A percentile compares a stretch with the other conserved stretches of the same genome.
Evolutionary conservation across 306 rosid genomes (phyloP).

Genomic region (Leucaena leucocephala): DNA sequence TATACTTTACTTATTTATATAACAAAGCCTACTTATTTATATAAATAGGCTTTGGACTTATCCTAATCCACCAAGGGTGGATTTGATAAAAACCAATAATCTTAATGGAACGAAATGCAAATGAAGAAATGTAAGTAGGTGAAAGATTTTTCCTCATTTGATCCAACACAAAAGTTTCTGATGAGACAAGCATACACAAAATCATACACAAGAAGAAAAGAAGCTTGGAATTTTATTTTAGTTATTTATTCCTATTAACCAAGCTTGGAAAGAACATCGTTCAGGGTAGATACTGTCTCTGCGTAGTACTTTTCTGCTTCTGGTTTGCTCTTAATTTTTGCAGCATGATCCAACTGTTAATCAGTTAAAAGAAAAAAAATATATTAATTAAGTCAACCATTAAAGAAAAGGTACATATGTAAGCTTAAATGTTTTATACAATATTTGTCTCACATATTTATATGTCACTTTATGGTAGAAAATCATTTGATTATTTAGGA

Average conservation of each 20-base stretch:
- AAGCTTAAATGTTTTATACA: too few relatives aligned
- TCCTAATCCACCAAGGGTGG: too few relatives aligned
- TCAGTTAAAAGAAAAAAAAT: background rate
- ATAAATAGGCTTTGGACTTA: too few relatives aligned
- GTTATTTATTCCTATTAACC: conserved; percentile 43
- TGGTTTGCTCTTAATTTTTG: conserved; percentile 25
- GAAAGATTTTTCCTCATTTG: conserved; percentile 39
- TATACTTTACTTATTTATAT: too few relatives aligned
- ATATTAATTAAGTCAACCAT: too few relatives aligned
- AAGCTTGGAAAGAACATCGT: conserved; percentile 79
- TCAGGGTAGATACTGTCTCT: conserved; percentile 68
- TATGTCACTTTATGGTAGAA: too few relatives aligned
- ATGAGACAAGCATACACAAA: conserved; percentile 40
- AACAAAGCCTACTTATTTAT: too few relatives aligned
- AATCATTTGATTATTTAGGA: too few relatives aligned
- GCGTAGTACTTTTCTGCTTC: conserved; percentile 94
- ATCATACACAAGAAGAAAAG: conserved; percentile 42
- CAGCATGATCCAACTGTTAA: conserved; percentile 78
- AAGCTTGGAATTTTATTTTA: conserved; percentile 36
- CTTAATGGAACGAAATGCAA: too few relatives aligned
- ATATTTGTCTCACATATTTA: too few relatives aligned
- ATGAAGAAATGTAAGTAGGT: background rate
- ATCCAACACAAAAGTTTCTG: conserved; percentile 45
- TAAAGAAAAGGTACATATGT: too few relatives aligned
- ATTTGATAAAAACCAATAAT: too few relatives aligned